Evolutionary conservation across 2,329 filamentous ascomycete genomes (phyloP).

Genomic region (Penicillium palitans): DNA sequence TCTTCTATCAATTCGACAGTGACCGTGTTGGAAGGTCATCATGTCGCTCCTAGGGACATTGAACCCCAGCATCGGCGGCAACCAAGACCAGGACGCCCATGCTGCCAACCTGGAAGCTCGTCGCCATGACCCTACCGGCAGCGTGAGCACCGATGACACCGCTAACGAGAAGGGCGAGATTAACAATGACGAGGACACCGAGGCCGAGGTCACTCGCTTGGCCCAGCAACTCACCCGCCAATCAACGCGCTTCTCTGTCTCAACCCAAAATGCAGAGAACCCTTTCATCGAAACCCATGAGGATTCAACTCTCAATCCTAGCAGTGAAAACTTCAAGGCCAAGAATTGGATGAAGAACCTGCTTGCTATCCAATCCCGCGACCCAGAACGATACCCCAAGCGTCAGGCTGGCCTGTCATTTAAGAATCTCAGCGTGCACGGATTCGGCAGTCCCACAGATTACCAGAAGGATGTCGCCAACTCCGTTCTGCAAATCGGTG

Average conservation of each 20-base stretch:
- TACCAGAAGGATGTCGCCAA: slow-evolving; percentile 58
- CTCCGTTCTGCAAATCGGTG: slow-evolving; percentile 37
- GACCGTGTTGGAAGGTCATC: slow-evolving; percentile 16
- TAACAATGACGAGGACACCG: slow-evolving; percentile 28
- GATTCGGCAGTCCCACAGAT: slow-evolving; percentile 66
- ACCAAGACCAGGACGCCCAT: not conserved
- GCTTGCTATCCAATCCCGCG: slow-evolving; percentile 48
- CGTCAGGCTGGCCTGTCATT: slow-evolving; percentile 66
- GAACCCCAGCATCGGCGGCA: slow-evolving; percentile 30
- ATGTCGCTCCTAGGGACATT: slow-evolving; percentile 40
- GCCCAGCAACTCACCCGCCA: slow-evolving; percentile 39
- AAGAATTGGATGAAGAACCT: slow-evolving; percentile 51
- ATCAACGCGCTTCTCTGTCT: slow-evolving; percentile 34
- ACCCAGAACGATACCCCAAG: slow-evolving; percentile 53
- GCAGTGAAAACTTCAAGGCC: slow-evolving; percentile 46
- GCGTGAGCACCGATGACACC: slow-evolving; percentile 31
- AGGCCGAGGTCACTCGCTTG: slow-evolving; percentile 35
- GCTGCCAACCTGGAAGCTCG: slow-evolving; percentile 12
- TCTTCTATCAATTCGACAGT: not conserved
- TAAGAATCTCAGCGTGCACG: slow-evolving; percentile 67
- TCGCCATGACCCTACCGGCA: slow-evolving; percentile 23
- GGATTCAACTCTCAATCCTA: slow-evolving; percentile 47
- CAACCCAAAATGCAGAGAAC: slow-evolving; percentile 31
- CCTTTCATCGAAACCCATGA: slow-evolving; percentile 37
- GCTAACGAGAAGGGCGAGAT: slow-evolving; percentile 26